Conservation (phyloP, 2,329 filamentous ascomycete genomes). For the Aureobasidium zeae region DNA sequence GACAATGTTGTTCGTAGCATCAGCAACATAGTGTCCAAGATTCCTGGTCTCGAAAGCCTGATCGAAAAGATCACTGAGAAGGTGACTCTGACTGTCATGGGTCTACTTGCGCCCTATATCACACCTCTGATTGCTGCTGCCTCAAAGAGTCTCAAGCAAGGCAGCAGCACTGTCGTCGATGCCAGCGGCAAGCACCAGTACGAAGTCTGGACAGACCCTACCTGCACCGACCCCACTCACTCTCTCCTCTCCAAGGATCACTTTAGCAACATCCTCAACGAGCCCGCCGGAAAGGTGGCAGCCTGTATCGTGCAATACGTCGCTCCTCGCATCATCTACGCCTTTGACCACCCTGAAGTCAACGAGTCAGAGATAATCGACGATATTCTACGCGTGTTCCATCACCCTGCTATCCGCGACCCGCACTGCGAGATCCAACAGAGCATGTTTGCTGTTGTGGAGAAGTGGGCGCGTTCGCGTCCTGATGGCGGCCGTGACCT, state of each 20-base stretch:
- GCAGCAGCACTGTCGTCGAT: constrained; percentile 62
- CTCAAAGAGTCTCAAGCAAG: constrained; percentile 73
- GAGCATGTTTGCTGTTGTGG: constrained; percentile 81
- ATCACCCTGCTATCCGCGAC: constrained; percentile 78
- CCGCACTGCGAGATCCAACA: constrained; percentile 69
- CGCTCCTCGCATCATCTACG: constrained; percentile 78
- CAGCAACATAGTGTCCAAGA: constrained; percentile 75
- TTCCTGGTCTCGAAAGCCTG: constrained; percentile 81
- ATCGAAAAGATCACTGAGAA: constrained; percentile 92
- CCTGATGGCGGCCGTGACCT: constrained; percentile 57
- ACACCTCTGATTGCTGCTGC: constrained; percentile 84
- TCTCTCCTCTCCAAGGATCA: constrained; percentile 45
- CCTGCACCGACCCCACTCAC: constrained; percentile 42
- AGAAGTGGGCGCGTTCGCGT: constrained; percentile 66
- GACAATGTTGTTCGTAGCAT: constrained; percentile 89
- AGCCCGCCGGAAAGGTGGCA: constrained; percentile 41
- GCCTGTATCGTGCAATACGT: constrained; percentile 67
- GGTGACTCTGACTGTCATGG: constrained; percentile 82
- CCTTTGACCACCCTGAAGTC: constrained; percentile 81
- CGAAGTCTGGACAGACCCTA: constrained; percentile 41
- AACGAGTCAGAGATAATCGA: constrained; percentile 73
- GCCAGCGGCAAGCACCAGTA: constrained; percentile 43
- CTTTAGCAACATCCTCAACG: constrained; percentile 43
- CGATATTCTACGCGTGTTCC: constrained; percentile 75
- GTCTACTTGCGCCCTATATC: constrained; percentile 82